These are phyloP conservation scores for Westerdykella aurantiaca DNA, from an alignment of 2,329 filamentous ascomycete genomes.

Conservation along the genomic window DNA sequence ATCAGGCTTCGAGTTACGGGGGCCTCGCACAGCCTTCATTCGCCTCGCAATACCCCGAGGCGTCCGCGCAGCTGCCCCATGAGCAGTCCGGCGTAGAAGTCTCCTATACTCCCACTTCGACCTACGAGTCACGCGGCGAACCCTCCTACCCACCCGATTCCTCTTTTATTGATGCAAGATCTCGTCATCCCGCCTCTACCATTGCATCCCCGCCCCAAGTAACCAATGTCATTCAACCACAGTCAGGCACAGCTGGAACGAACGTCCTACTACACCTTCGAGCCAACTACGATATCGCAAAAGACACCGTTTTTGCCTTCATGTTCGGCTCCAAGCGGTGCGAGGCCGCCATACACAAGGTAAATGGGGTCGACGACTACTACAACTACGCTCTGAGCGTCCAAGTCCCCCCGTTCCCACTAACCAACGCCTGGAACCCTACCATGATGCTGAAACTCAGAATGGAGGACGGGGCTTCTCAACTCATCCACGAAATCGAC, in stretches of 20 bases:
- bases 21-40: slow-evolving; percentile 47
- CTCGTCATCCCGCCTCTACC: slow-evolving; percentile 45
- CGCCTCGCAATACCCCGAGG: slow-evolving; percentile 44
- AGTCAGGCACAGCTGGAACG: slow-evolving; percentile 62
- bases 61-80: slow-evolving; percentile 48
- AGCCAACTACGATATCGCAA: slow-evolving; percentile 66
- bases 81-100: slow-evolving; percentile 42
- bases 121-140: slow-evolving; percentile 44
- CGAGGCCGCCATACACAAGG: slow-evolving; percentile 59
- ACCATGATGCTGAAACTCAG: slow-evolving; percentile 55
- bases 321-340: slow-evolving; percentile 75
- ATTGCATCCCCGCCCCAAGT: slow-evolving; percentile 52
- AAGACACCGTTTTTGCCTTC: slow-evolving; percentile 54
- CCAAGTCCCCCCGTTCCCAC: slow-evolving; percentile 62
- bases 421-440: slow-evolving; percentile 51
- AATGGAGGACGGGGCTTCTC: slow-evolving; percentile 53
- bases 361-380: slow-evolving; percentile 51
- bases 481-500: slow-evolving; percentile 47
- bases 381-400: slow-evolving; percentile 68
- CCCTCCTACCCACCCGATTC: slow-evolving; percentile 44
- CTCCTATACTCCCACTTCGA: slow-evolving; percentile 44
- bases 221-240: slow-evolving; percentile 58
- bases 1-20: slow-evolving; percentile 50
- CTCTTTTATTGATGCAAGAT: slow-evolving; percentile 51
- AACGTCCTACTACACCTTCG: slow-evolving; percentile 69